These are phyloP conservation scores for Moesziomyces parantarcticus DNA, from an alignment of 1,284 basidiomycete species.

Conservation along the genomic window DNA sequence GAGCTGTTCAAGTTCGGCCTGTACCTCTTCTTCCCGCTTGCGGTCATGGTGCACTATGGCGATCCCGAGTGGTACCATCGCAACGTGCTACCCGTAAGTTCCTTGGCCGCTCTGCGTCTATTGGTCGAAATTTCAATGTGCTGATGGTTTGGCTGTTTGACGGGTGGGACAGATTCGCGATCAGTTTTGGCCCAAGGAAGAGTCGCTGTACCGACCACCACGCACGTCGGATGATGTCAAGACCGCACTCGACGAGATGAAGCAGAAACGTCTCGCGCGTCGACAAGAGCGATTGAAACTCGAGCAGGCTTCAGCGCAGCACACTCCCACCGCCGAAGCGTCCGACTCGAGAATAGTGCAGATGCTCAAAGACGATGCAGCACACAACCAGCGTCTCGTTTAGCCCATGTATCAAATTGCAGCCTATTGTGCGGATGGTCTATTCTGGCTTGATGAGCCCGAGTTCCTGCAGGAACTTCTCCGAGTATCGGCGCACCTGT, in stretches of 20 bases:
- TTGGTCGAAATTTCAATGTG: not conserved
- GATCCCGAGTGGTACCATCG: conserved; percentile 87
- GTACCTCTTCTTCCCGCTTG: conserved; percentile 85
- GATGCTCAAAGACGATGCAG: not conserved
- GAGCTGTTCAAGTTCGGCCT: conserved; percentile 65
- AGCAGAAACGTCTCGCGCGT: conserved; percentile 42
- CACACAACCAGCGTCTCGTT: not conserved
- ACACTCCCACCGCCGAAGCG: not conserved
- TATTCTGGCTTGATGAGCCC: conserved; percentile 6
- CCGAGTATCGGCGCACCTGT: conserved; percentile 68
- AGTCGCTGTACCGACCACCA: conserved; percentile 54
- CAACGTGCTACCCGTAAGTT: conserved; percentile 80
- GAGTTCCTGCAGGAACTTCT: conserved; percentile 34
- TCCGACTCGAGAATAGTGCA: not conserved
- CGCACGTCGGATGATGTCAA: conserved; percentile 44
- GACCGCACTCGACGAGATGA: conserved; percentile 49
- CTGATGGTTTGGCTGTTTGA: too few relatives aligned
- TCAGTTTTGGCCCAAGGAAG: conserved; percentile 58
- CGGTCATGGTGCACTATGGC: conserved; percentile 85
- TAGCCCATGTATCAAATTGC: not conserved
- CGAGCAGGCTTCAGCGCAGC: not conserved
- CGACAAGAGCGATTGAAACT: conserved; percentile 28
- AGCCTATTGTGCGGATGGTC: not conserved
- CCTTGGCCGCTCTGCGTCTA: not conserved
- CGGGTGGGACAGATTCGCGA: conserved; percentile 41